A percentile compares a stretch with the other conserved stretches of the same genome.
These are phyloP conservation scores for Aureobasidium sp. DNA, from an alignment of 2,329 filamentous ascomycete genomes.

Conservation along the genomic window DNA sequence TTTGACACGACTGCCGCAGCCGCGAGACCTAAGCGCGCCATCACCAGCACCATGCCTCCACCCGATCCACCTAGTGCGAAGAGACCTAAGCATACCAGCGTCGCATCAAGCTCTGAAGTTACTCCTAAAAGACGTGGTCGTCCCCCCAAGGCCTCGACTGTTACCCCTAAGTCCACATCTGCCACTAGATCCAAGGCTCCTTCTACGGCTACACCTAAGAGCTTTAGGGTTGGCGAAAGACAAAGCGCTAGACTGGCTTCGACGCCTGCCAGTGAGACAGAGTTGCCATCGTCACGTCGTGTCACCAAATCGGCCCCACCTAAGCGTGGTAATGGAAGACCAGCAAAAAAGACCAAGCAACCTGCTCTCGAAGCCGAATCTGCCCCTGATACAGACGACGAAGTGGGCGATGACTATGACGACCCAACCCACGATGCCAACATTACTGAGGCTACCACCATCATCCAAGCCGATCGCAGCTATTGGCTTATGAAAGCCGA, in stretches of 20 bases:
- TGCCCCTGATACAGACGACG: conserved; percentile 8
- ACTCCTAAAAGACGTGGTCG: conserved; percentile 24
- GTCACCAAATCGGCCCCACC: neutral
- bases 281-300: neutral
- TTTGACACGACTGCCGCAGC: conserved; percentile 20
- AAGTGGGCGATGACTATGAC: conserved; percentile 4
- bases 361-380: neutral
- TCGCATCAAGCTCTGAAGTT: neutral
- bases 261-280: neutral
- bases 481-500: conserved; percentile 50
- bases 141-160: conserved; percentile 14
- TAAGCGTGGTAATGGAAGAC: conserved; percentile 16
- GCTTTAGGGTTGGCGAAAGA: neutral
- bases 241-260: conserved; percentile 11
- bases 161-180: neutral
- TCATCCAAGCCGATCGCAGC: conserved; percentile 15
- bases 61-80: conserved; percentile 3
- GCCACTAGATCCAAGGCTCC: neutral
- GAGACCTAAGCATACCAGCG: neutral
- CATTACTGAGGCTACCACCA: conserved; percentile 3
- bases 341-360: conserved; percentile 10
- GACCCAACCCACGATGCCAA: conserved; percentile 3
- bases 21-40: conserved; percentile 11
- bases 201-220: neutral
- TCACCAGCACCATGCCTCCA: neutral